Conservation (phyloP, 305 asterid genomes). For the Solanum hybrid region DNA sequence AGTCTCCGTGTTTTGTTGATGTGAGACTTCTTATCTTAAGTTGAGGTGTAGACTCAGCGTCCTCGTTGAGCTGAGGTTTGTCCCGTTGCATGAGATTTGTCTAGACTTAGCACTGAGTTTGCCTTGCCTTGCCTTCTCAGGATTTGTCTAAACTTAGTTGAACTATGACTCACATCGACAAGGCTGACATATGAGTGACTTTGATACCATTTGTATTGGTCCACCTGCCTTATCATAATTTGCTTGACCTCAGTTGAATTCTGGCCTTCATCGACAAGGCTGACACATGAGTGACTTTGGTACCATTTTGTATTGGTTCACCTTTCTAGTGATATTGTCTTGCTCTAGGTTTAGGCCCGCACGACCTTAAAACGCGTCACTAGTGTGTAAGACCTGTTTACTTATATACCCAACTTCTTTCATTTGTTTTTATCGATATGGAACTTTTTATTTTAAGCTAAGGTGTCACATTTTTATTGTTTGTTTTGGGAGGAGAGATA, state of each 20-base stretch:
- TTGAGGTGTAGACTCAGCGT: not conserved
- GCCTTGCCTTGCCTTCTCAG: not conserved
- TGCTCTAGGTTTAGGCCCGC: not conserved
- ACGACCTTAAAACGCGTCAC: fast-evolving
- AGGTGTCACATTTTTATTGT: not conserved
- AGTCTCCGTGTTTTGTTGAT: not conserved
- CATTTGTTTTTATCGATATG: not conserved
- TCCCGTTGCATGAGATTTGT: not conserved
- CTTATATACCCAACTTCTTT: no score
- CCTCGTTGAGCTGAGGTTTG: not conserved
- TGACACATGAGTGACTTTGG: not conserved
- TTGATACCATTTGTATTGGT: not conserved
- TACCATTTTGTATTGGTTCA: not conserved
- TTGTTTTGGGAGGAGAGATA: not conserved
- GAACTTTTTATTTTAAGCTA: not conserved
- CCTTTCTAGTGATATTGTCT: not conserved
- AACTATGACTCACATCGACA: not conserved
- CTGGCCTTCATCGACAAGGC: no score
- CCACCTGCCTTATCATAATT: not conserved
- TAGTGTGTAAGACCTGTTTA: not conserved
- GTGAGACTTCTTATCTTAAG: not conserved
- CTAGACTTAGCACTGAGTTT: not conserved
- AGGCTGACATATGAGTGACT: not conserved
- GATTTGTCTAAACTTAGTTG: not conserved
- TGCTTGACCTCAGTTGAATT: not conserved